phyloP scores from a whole-genome alignment of 192 early-diverging fungal species.

The Mortierella claussenii region DNA sequence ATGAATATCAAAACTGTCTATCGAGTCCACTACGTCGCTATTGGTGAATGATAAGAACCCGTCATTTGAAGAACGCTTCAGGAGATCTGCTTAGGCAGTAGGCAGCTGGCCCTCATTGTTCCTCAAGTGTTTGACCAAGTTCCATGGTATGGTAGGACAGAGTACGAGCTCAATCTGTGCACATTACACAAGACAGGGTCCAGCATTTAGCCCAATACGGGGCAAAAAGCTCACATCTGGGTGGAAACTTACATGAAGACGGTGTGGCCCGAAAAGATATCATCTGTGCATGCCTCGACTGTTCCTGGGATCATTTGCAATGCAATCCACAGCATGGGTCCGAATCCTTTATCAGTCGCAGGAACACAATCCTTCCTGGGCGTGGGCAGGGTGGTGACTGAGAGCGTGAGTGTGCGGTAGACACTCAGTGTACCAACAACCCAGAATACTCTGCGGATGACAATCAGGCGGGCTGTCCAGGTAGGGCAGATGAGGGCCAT shows the following conservation, averaged over 20 bases:
- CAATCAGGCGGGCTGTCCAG: slow-evolving; percentile 40
- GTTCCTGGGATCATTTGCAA: slow-evolving; percentile 51
- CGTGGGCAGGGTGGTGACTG: slow-evolving; percentile 53
- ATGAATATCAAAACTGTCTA: no score
- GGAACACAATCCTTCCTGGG: slow-evolving; percentile 45
- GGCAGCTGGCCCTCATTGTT: no score
- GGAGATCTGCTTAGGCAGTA: no score
- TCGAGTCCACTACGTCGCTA: no score
- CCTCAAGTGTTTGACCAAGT: no score
- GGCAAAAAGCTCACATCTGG: no score
- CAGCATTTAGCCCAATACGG: no score
- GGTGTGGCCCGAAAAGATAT: slow-evolving; percentile 57
- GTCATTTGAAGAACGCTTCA: no score
- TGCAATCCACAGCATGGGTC: slow-evolving; percentile 40
- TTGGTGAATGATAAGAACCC: no score
- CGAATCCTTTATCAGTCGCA: slow-evolving; percentile 20
- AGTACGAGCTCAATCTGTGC: no score
- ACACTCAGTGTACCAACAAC: slow-evolving; percentile 36
- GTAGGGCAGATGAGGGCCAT: slow-evolving; percentile 41
- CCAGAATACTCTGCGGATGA: slow-evolving; percentile 51
- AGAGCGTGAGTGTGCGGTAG: slow-evolving; percentile 43
- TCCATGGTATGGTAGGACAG: no score
- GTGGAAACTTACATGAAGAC: slow-evolving; percentile 52
- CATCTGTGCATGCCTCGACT: slow-evolving; percentile 54
- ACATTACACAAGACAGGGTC: no score